Conservation (phyloP, 108 stramenopile species). For the Pelagomonas calceolata region DNA sequence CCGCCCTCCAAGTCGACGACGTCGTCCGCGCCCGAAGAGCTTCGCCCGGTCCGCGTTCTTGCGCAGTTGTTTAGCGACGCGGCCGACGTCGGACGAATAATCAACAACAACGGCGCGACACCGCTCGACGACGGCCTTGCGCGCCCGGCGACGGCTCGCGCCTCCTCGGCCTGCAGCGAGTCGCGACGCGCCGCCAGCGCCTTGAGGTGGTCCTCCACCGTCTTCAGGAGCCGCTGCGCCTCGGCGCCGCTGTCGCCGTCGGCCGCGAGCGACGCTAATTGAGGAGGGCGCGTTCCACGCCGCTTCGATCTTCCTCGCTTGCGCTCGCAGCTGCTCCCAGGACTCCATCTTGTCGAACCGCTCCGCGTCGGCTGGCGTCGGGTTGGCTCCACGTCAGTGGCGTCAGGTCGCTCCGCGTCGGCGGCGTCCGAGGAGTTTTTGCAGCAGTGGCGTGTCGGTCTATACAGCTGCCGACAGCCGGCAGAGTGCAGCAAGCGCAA, state of each 20-base stretch:
- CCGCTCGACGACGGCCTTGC: background rate
- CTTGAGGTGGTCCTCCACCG: background rate
- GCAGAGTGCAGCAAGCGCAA: too few relatives aligned
- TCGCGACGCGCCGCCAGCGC: background rate
- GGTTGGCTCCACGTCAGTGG: too few relatives aligned
- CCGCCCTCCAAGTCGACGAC: background rate
- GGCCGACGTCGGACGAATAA: background rate
- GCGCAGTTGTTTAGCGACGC: background rate
- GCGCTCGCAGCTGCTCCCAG: background rate
- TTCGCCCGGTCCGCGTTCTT: background rate
- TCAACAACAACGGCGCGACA: background rate
- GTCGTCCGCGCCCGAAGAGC: background rate
- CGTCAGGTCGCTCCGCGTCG: too few relatives aligned
- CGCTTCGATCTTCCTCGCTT: background rate
- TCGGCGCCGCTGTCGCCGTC: background rate
- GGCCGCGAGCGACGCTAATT: background rate
- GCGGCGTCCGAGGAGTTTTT: too few relatives aligned
- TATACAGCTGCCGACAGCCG: too few relatives aligned
- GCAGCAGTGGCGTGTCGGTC: too few relatives aligned
- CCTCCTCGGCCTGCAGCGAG: background rate
- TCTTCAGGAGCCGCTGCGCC: background rate
- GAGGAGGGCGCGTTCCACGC: background rate
- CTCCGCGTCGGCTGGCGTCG: too few relatives aligned
- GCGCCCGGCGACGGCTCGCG: background rate
- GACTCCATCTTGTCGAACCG: too few relatives aligned